phyloP scores from a whole-genome alignment of 345 rosid species.

The Cardiospermum halicacabum region DNA sequence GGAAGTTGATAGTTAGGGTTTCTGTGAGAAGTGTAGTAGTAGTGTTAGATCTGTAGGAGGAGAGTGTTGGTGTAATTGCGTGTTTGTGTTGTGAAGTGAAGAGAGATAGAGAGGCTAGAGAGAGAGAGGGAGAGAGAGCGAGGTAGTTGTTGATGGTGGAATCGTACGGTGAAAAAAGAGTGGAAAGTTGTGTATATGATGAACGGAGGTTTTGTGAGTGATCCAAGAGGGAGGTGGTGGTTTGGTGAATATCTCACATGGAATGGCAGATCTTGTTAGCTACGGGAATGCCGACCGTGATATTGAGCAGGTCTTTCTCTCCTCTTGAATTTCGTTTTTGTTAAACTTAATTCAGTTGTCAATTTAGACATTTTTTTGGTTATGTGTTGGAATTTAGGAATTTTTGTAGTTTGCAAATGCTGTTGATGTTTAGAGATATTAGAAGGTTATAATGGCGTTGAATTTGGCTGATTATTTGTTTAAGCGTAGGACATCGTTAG shows the following conservation, averaged over 20 bases:
- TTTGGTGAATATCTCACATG: slow-evolving; percentile 74
- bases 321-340: neutral
- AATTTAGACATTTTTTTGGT: neutral
- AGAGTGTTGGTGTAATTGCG: neutral
- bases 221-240: slow-evolving; percentile 73
- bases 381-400: neutral
- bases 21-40: neutral
- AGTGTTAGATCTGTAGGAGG: slow-evolving; percentile 9
- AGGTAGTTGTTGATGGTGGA: slow-evolving; percentile 23
- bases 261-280: slow-evolving; percentile 99
- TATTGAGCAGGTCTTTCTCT: slow-evolving; percentile 55
- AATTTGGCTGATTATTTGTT: neutral
- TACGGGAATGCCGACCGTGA: slow-evolving; percentile 81
- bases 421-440: neutral
- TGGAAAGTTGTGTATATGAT: slow-evolving; percentile 49
- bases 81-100: neutral
- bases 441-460: neutral
- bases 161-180: slow-evolving; percentile 25
- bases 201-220: slow-evolving; percentile 76
- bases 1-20: neutral
- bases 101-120: neutral
- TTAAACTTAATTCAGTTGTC: neutral
- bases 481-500: neutral
- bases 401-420: neutral
- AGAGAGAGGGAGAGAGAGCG: neutral